Conservation (phyloP, 2,329 filamentous ascomycete species). For the Diatrype stigma region DNA sequence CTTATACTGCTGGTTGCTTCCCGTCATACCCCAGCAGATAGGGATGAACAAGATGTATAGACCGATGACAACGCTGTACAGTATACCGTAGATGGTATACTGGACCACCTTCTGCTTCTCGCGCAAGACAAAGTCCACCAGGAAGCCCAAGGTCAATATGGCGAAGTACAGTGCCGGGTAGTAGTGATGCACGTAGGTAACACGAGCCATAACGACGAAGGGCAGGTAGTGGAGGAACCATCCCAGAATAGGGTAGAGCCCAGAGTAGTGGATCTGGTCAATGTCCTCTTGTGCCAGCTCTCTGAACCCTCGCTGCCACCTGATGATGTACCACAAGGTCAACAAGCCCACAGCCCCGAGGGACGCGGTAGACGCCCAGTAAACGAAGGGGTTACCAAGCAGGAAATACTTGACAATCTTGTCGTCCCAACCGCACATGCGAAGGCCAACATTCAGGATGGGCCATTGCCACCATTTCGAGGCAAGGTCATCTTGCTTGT, state of each 20-base stretch:
- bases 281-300: conserved; percentile 78
- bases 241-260: conserved; percentile 83
- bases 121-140: conserved; percentile 76
- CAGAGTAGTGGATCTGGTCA: conserved; percentile 92
- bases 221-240: conserved; percentile 97
- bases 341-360: conserved; percentile 70
- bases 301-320: conserved; percentile 92
- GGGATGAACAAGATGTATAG: conserved; percentile 89
- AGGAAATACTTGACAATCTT: conserved; percentile 96
- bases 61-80: conserved; percentile 73
- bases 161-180: conserved; percentile 98
- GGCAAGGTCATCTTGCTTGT: conserved; percentile 97
- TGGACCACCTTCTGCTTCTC: conserved; percentile 61
- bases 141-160: conserved; percentile 84
- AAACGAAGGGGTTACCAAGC: conserved; percentile 91
- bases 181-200: conserved; percentile 99
- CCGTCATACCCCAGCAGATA: conserved; percentile 95
- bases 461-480: conserved; percentile 99
- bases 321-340: conserved; percentile 78
- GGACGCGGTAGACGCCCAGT: conserved; percentile 86
- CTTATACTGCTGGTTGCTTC: conserved; percentile 74
- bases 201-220: conserved; percentile 95
- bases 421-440: conserved; percentile 99
- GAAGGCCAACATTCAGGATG: conserved; percentile 86
- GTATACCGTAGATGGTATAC: conserved; percentile 63